Percentiles rank a stretch among this genome's conserved stretches.
phyloP scores from a whole-genome alignment of 306 rosid genomes.

The Cyclanthera cordifolia region DNA sequence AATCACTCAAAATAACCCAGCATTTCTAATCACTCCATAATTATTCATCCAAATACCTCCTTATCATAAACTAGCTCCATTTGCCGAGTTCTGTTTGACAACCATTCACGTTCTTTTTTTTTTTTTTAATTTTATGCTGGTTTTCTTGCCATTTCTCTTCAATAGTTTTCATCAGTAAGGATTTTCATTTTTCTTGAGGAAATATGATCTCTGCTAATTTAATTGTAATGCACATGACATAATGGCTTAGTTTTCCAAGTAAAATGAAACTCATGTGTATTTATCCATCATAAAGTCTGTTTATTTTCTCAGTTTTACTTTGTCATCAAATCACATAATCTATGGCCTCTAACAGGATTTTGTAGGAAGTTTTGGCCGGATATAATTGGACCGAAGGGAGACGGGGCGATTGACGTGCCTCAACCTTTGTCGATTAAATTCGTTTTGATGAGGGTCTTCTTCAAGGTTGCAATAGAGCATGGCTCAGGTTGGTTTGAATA shows the following conservation, averaged over 20 bases:
- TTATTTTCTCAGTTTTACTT: neutral
- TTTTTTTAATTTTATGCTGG: no score
- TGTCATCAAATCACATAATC: neutral
- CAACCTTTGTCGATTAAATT: neutral
- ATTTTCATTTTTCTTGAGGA: no score
- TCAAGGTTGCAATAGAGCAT: neutral
- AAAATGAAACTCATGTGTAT: neutral
- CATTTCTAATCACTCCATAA: no score
- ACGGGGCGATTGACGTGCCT: neutral
- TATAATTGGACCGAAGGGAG: neutral
- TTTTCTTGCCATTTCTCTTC: no score
- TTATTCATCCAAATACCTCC: no score
- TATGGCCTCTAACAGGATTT: neutral
- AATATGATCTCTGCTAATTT: no score
- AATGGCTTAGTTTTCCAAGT: no score
- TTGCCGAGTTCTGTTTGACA: no score
- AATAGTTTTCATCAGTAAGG: no score
- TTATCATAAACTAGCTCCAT: no score
- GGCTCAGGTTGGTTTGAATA: slow-evolving; percentile 9
- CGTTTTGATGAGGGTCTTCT: slow-evolving; percentile 1
- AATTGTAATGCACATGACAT: neutral
- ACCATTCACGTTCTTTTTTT: no score
- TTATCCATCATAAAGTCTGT: neutral
- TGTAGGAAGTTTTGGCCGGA: slow-evolving; percentile 8
- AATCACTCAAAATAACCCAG: no score